Percentiles rank a stretch among this genome's conserved stretches.
Evolutionary conservation across 345 rosid species (phyloP).

Genomic region (Psidium friedrichsthalianum): DNA sequence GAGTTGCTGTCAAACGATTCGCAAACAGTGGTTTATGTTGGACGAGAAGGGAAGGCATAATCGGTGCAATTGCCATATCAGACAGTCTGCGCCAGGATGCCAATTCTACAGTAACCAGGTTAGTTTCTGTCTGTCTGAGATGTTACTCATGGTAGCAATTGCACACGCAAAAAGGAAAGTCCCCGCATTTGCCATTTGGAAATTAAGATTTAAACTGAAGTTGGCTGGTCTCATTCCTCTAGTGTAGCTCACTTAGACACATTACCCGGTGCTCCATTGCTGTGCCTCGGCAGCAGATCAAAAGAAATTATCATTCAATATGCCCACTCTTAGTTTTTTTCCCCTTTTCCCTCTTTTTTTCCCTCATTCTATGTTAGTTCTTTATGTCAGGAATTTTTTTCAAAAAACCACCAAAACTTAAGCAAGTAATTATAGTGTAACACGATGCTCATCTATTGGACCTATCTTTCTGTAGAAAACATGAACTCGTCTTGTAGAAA

Average conservation of each 20-base stretch:
- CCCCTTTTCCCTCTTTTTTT: background rate
- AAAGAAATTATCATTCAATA: background rate
- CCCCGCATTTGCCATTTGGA: background rate
- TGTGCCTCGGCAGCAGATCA: background rate
- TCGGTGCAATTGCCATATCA: conserved; percentile 82
- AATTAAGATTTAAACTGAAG: background rate
- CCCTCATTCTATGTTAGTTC: background rate
- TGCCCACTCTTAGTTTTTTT: background rate
- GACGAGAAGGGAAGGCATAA: conserved; percentile 81
- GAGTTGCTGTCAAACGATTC: conserved; percentile 45
- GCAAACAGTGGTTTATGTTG: conserved; percentile 75
- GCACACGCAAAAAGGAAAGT: background rate
- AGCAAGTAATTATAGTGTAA: background rate
- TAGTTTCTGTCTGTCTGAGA: background rate
- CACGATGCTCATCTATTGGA: background rate
- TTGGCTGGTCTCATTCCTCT: background rate
- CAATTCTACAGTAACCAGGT: conserved; percentile 67
- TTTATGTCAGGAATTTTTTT: background rate
- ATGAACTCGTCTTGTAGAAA: background rate
- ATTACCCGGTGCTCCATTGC: background rate
- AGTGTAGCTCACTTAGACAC: background rate
- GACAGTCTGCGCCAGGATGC: conserved; percentile 80
- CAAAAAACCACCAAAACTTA: background rate
- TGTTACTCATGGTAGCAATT: background rate
- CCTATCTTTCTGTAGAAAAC: background rate